Percentiles rank a stretch among this genome's conserved stretches.
These are phyloP conservation scores for Claviceps pazoutovae DNA, from an alignment of 2,329 filamentous ascomycete genomes.

Conservation along the genomic window DNA sequence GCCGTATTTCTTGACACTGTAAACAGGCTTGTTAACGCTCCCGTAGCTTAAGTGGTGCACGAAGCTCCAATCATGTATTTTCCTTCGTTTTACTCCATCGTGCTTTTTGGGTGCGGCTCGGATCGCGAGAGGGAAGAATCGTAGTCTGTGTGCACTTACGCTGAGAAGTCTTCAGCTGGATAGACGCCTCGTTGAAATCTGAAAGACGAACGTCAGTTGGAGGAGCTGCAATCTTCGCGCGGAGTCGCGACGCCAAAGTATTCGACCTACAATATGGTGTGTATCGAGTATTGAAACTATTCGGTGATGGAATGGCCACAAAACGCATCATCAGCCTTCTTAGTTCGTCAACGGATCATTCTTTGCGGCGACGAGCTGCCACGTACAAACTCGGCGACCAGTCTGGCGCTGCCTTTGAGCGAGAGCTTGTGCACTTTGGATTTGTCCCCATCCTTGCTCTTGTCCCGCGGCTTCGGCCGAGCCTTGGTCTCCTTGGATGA, in stretches of 20 bases:
- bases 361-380: background rate
- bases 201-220: background rate
- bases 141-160: conserved; percentile 37
- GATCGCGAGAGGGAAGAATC: background rate
- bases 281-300: conserved; percentile 94
- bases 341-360: background rate
- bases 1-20: conserved; percentile 89
- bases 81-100: background rate
- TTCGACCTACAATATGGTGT: conserved; percentile 68
- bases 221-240: background rate
- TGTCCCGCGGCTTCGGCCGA: conserved; percentile 2
- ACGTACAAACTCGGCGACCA: conserved; percentile 81
- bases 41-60: background rate
- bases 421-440: conserved; percentile 92
- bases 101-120: background rate
- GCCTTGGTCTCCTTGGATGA: conserved; percentile 16
- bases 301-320: background rate
- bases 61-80: background rate
- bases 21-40: conserved; percentile 2
- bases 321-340: conserved; percentile 1
- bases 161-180: conserved; percentile 90
- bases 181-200: conserved; percentile 80
- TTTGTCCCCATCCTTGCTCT: conserved; percentile 44
- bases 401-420: conserved; percentile 68
- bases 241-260: no score